Conservation (phyloP, 345 rosid genomes). For the Excoecaria cochinchinensis region DNA sequence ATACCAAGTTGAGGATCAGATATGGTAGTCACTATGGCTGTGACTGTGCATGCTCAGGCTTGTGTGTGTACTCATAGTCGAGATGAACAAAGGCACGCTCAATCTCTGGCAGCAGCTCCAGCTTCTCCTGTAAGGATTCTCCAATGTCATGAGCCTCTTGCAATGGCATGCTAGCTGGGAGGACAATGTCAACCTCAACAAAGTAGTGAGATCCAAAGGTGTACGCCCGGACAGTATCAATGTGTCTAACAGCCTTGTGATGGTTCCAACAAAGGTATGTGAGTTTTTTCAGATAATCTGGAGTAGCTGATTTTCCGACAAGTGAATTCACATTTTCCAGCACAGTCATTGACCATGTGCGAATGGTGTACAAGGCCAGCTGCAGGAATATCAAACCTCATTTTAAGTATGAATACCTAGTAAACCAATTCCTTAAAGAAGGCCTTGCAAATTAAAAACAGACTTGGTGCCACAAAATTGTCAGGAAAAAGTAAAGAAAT, state of each 20-base stretch:
- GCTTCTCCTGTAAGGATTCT: slow-evolving; percentile 88
- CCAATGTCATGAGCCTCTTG: slow-evolving; percentile 95
- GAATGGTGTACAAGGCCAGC: slow-evolving; percentile 93
- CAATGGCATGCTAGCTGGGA: slow-evolving; percentile 83
- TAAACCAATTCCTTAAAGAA: not conserved
- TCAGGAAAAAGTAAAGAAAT: not conserved
- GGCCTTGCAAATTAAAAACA: not conserved
- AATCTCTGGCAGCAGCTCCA: slow-evolving; percentile 77
- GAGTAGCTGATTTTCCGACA: slow-evolving; percentile 83
- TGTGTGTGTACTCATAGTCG: slow-evolving; percentile 91
- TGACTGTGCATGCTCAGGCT: slow-evolving; percentile 80
- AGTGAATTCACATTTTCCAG: slow-evolving; percentile 91
- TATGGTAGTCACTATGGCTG: not conserved
- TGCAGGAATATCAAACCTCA: slow-evolving; percentile 31
- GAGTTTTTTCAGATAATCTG: slow-evolving; percentile 83
- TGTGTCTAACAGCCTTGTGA: slow-evolving; percentile 80
- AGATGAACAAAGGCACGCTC: slow-evolving; percentile 98
- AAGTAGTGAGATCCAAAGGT: slow-evolving; percentile 98
- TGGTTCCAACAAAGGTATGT: slow-evolving; percentile 99
- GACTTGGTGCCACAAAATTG: not conserved
- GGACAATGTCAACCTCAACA: slow-evolving; percentile 94
- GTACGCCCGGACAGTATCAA: slow-evolving; percentile 93
- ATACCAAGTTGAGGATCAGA: not conserved
- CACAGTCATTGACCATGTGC: slow-evolving; percentile 97
- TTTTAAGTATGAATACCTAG: not conserved